Evolutionary conservation across 352 stramenopile species (phyloP).

Genomic region (Halophytophthora batemanensis): DNA sequence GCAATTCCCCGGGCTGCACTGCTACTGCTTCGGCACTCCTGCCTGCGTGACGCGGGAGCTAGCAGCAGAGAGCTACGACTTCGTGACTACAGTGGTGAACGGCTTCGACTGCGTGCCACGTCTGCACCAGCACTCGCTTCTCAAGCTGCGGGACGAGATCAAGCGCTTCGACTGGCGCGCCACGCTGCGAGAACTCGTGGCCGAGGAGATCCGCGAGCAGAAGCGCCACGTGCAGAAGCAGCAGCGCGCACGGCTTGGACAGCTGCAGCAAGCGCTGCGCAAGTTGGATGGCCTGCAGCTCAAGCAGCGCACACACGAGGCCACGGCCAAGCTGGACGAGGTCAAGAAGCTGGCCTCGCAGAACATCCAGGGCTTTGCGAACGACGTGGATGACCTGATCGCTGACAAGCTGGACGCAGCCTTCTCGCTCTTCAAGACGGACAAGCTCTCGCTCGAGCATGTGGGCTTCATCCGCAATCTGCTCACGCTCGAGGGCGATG

Average conservation of each 20-base stretch:
- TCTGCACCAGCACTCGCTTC: slow-evolving; percentile 71
- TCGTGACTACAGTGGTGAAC: slow-evolving; percentile 72
- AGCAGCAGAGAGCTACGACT: slow-evolving; percentile 44
- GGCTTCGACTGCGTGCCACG: slow-evolving; percentile 82
- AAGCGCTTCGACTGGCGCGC: slow-evolving; percentile 63
- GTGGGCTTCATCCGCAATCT: slow-evolving; percentile 57
- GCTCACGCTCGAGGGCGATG: slow-evolving; percentile 42
- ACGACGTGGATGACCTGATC: slow-evolving; percentile 44
- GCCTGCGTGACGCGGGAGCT: slow-evolving; percentile 68
- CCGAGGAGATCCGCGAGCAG: slow-evolving; percentile 59
- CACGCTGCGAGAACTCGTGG: slow-evolving; percentile 48
- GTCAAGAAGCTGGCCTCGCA: slow-evolving; percentile 49
- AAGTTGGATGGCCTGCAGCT: slow-evolving; percentile 42
- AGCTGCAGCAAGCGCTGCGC: slow-evolving; percentile 38
- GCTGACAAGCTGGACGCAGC: slow-evolving; percentile 51
- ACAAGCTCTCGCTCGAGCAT: slow-evolving; percentile 50
- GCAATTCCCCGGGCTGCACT: slow-evolving; percentile 47
- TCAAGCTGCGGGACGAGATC: slow-evolving; percentile 64
- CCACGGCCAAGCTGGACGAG: slow-evolving; percentile 46
- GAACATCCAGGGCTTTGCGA: slow-evolving; percentile 53
- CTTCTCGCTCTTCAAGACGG: slow-evolving; percentile 52
- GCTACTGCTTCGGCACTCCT: slow-evolving; percentile 67
- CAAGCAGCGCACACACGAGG: slow-evolving; percentile 39
- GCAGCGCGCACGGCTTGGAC: slow-evolving; percentile 44
- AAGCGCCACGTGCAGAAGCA: slow-evolving; percentile 43